Base-by-base conservation (phyloP, 805 yeast genomes). In the Suhomyces sp. region DNA sequence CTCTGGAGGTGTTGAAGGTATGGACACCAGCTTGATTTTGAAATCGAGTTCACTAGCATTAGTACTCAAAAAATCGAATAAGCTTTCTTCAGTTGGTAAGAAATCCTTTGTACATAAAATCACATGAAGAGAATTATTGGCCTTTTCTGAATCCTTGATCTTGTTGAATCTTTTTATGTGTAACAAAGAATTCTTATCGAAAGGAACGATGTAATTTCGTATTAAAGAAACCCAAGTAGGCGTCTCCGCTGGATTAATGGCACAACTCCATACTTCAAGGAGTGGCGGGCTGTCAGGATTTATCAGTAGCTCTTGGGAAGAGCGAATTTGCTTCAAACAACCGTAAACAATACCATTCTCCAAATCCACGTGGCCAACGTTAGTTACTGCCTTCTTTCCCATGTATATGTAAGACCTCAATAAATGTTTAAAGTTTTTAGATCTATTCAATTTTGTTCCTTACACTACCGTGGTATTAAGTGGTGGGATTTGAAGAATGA, bases 81-180 rank as follows among this genome's bases (percentile, higher is more conserved):
- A 54, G 1, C 69, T 67, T 5, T 58, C 64, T 24, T 42, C 57
- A 1, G 58, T 54, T 4, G 62, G 52, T 22, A 73, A 62, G 19
- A 70, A 66, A 2, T 64, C 66, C 6, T 64, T 61, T 13, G 85
- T 74, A 60, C 88, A 83, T 15, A 84, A 47, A 1, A 82, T 68
- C n/a, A 81, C 75, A 23, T 67, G 56, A 4, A 83, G 65, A 6
- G 53, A 24, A 2, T 45, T 53, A 17, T 29, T 13, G 38, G 7
- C 22, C 31, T 44, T 19, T 24, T 35, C 41, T 46, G 42, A 9
- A 22, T 24, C 50, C 12, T 50, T 52, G 2, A 58, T 54, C 53
- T 82, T 82, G 48, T 69, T 70, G 27, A 87, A 74, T 51, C 90
- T 67, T 61, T 88, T 88, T 22, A 87, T 63, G 61, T 83, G 85